Percentiles rank a stretch among this genome's conserved stretches.
phyloP scores from a whole-genome alignment of 2,329 filamentous ascomycete genomes.

The Biscogniauxia sp. region DNA sequence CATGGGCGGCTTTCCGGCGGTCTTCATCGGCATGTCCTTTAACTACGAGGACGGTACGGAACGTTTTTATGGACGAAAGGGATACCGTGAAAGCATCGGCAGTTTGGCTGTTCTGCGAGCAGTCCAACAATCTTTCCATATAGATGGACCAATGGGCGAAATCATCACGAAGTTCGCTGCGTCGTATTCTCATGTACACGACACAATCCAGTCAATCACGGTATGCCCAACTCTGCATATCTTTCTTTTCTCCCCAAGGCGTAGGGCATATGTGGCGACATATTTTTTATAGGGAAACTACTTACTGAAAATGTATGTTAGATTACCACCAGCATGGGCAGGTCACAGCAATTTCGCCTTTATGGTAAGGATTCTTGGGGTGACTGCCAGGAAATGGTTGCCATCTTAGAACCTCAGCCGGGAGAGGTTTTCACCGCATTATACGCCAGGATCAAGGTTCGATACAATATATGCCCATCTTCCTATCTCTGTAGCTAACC shows the following conservation, averaged over 20 bases:
- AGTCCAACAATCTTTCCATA: constrained; percentile 14
- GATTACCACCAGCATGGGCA: constrained; percentile 13
- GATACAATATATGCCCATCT: neutral
- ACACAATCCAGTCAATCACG: constrained; percentile 14
- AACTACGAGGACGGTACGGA: constrained; percentile 19
- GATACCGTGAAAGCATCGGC: constrained; percentile 2
- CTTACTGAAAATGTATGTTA: neutral
- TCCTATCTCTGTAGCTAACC: neutral
- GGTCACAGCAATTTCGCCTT: constrained; percentile 10
- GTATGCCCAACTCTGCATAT: constrained; percentile 3
- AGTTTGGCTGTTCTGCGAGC: neutral
- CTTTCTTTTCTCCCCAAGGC: too few species aligned
- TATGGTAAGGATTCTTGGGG: constrained; percentile 1
- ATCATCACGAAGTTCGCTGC: constrained; percentile 10
- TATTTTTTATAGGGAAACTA: too few species aligned
- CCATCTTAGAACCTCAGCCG: constrained; percentile 4
- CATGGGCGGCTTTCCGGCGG: constrained; percentile 15
- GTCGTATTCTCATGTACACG: constrained; percentile 2
- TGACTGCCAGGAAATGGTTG: neutral
- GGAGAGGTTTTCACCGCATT: constrained; percentile 12
- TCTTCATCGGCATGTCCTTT: constrained; percentile 20
- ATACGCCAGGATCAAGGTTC: constrained; percentile 13
- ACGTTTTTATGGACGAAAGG: constrained; percentile 16
- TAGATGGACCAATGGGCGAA: constrained; percentile 19
- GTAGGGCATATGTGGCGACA: too few species aligned